Base-by-base conservation (phyloP, 345 rosid species). In the Citrus reticulata region DNA sequence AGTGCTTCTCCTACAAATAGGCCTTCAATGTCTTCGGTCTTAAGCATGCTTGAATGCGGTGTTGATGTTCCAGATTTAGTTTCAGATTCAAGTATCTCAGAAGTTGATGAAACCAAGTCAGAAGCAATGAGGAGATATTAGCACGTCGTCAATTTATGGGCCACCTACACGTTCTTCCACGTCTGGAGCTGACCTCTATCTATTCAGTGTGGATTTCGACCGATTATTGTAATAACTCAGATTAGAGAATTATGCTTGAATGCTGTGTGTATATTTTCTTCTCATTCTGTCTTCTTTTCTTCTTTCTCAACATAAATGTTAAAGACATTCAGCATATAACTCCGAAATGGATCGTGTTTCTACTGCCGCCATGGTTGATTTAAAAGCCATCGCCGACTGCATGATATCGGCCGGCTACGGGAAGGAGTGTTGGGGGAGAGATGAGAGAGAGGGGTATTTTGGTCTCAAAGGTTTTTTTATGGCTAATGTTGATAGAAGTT, bases 11-110 rank as follows among this genome's bases (percentile, higher is more conserved):
- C 91, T 1, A 39, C 81, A 0, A 81, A 70, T 7, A 85, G 94
- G 77, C 94, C 94, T 19, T 27, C 90, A 0, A 87, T 90, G 91
- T 86, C 94, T 32, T 77, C 87, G 27, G 92, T 90, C 1, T 90
- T 90, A 55, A 87, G 89, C 78, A 86, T 87, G 85, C 89, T 89
- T 4, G 91, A 90, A 86, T 90, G 91, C 35, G 79, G 64, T 30
- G 63, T 82, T 1, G 66, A 64, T 37, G 81, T 86, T 69, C 51
- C 70, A 39, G 88, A 81, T 2, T n/a, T 80, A 0, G 32, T 57
- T 42, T 55, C 46, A 20, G 74, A 65, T 19, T 32, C 79, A 32
- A 59, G 70, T 42, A 35, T n/a, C 22, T 57, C 71, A 27, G 5
- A 51, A 6, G 1, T 6, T 1, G 69, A 82, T 13, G 74, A 74